Percentiles rank a stretch among this genome's conserved stretches.
These are phyloP conservation scores for Exophiala alcalophila DNA, from an alignment of 2,329 filamentous ascomycete genomes.

Conservation along the genomic window DNA sequence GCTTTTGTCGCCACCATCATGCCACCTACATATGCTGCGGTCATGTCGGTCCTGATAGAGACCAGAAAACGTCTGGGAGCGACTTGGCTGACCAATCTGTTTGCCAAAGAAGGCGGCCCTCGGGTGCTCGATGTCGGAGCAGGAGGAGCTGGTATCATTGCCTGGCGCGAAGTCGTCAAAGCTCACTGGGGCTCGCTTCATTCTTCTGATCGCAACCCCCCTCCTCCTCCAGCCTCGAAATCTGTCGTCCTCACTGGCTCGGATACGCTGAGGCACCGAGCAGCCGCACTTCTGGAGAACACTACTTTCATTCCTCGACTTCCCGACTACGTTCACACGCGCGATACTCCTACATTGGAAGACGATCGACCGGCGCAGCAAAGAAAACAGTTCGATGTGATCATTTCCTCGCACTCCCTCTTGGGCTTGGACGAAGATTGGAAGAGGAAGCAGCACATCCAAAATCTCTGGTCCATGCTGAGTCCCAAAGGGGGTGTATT, in stretches of 20 bases:
- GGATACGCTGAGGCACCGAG: slow-evolving; percentile 68
- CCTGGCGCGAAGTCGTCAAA: slow-evolving; percentile 67
- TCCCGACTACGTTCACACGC: slow-evolving; percentile 75
- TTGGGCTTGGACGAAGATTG: slow-evolving; percentile 73
- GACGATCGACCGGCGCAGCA: slow-evolving; percentile 51
- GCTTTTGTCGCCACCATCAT: slow-evolving; percentile 58
- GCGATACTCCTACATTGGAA: slow-evolving; percentile 57
- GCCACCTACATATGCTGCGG: slow-evolving; percentile 59
- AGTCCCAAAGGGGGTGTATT: slow-evolving; percentile 82
- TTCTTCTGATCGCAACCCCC: slow-evolving; percentile 37
- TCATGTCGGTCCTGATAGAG: slow-evolving; percentile 57
- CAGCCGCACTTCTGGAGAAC: slow-evolving; percentile 75
- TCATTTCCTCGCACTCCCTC: slow-evolving; percentile 82
- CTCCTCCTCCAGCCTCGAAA: slow-evolving; percentile 60
- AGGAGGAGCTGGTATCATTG: slow-evolving; percentile 59
- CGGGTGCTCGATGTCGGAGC: slow-evolving; percentile 61
- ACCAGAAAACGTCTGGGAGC: slow-evolving; percentile 59
- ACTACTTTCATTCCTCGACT: slow-evolving; percentile 89
- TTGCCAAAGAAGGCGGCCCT: slow-evolving; percentile 56
- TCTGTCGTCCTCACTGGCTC: slow-evolving; percentile 79
- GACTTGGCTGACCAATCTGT: slow-evolving; percentile 56
- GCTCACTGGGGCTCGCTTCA: slow-evolving; percentile 76
- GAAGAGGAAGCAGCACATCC: slow-evolving; percentile 71
- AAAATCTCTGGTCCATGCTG: slow-evolving; percentile 86
- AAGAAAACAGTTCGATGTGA: slow-evolving; percentile 81